Evolutionary conservation across 257 asterid species (phyloP).

Genomic region (Voacanga thouarsii): DNA sequence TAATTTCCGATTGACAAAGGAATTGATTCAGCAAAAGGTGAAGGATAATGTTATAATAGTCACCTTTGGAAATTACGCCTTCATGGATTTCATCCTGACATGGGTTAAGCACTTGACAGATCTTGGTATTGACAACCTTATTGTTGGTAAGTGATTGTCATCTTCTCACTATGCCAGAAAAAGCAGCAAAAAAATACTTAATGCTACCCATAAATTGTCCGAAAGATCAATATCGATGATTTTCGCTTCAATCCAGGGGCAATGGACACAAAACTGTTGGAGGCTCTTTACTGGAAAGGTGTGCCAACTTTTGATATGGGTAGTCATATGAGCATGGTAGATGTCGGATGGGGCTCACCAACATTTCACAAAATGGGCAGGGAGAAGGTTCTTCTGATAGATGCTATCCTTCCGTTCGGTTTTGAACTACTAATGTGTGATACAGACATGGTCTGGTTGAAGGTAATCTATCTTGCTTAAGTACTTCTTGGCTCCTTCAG

Average conservation of each 20-base stretch:
- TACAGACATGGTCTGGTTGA: slow-evolving; percentile 98
- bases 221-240: slow-evolving; percentile 4
- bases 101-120: slow-evolving; percentile 97
- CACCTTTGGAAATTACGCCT: slow-evolving; percentile 95
- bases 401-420: slow-evolving; percentile 79
- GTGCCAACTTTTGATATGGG: slow-evolving; percentile 97
- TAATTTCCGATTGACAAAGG: slow-evolving; percentile 72
- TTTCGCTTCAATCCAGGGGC: slow-evolving; percentile 57
- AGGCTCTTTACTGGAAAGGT: slow-evolving; percentile 97
- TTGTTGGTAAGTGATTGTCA: slow-evolving; percentile 63
- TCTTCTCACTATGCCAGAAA: slow-evolving; percentile 15
- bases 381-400: slow-evolving; percentile 86
- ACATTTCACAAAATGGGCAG: slow-evolving; percentile 97
- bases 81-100: slow-evolving; percentile 95
- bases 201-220: slow-evolving; percentile 18
- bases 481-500: slow-evolving; percentile 10
- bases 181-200: slow-evolving; percentile 3
- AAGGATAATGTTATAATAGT: slow-evolving; percentile 68
- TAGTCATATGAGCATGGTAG: slow-evolving; percentile 95
- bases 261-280: slow-evolving; percentile 89
- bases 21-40: slow-evolving; percentile 73
- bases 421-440: slow-evolving; percentile 95
- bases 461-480: slow-evolving; percentile 52
- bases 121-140: slow-evolving; percentile 77
- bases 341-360: slow-evolving; percentile 97